A percentile compares a stretch with the other conserved stretches of the same genome.
Evolutionary conservation across 2,329 filamentous ascomycete species (phyloP).

Genomic region (Ilyonectria robusta): DNA sequence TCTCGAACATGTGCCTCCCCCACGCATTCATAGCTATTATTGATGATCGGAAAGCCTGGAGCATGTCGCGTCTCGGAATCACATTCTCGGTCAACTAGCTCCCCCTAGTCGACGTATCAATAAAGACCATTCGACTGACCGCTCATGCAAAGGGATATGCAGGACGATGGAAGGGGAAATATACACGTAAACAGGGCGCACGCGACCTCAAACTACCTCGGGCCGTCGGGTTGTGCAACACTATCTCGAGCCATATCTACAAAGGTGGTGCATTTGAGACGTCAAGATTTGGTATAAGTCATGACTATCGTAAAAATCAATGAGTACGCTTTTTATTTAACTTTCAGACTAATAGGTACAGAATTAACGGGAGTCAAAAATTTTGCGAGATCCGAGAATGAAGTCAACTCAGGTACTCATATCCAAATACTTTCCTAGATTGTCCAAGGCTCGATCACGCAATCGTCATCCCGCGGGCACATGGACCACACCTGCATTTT

Average conservation of each 20-base stretch:
- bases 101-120: not conserved
- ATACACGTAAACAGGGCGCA: not conserved
- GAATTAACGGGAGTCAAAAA: not conserved
- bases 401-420: constrained; percentile 16
- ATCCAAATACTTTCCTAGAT: constrained; percentile 26
- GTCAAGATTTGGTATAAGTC: not conserved
- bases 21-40: not conserved
- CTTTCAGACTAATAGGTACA: not conserved
- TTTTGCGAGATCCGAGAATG: constrained; percentile 40
- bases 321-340: not conserved
- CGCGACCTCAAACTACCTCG: constrained; percentile 25
- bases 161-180: constrained; percentile 40
- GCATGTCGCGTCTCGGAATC: not conserved
- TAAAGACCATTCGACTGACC: constrained; percentile 29
- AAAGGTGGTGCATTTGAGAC: no score
- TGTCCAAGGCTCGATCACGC: constrained; percentile 39
- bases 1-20: constrained; percentile 1
- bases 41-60: not conserved
- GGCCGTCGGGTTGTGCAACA: constrained; percentile 16
- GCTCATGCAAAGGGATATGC: constrained; percentile 37
- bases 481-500: not conserved
- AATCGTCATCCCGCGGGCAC: constrained; percentile 30
- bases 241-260: not conserved
- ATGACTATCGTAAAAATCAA: no score
- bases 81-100: not conserved